A percentile compares a stretch with the other conserved stretches of the same genome.
Evolutionary conservation across 2,329 filamentous ascomycete species (phyloP).

Genomic region (Incumbomyces delicatus): DNA sequence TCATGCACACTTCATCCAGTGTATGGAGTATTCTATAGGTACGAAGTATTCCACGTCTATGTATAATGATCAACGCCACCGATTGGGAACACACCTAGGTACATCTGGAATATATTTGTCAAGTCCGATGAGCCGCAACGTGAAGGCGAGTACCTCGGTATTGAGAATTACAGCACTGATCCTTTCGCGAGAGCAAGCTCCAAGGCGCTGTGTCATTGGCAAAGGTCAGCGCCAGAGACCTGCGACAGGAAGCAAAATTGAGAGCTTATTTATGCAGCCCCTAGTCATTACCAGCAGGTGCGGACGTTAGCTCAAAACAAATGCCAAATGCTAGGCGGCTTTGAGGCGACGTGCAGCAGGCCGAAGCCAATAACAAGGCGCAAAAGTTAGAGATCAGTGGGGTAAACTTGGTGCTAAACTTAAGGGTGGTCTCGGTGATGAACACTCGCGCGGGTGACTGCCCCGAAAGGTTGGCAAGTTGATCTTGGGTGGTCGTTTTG

Average conservation of each 20-base stretch:
- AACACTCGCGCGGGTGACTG: background rate
- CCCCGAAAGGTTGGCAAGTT: constrained; percentile 1
- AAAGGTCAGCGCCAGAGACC: too few species aligned
- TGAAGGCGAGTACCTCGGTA: too few species aligned
- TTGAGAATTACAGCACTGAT: too few species aligned
- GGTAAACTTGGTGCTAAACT: background rate
- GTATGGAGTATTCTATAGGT: too few species aligned
- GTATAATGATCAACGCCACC: too few species aligned
- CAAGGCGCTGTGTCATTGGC: too few species aligned
- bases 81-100: too few species aligned
- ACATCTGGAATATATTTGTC: too few species aligned
- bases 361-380: constrained; percentile 1
- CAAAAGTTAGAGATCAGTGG: background rate
- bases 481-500: background rate
- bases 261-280: background rate
- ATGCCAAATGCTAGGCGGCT: constrained; percentile 1
- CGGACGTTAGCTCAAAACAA: constrained; percentile 3
- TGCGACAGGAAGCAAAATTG: background rate
- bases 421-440: background rate
- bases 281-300: background rate
- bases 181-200: too few species aligned
- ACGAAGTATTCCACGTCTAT: too few species aligned
- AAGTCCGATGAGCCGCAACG: too few species aligned
- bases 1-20: too few species aligned
- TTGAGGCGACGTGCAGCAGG: constrained; percentile 4